Evolutionary conservation across 805 yeast genomes (phyloP).

Genomic region (Nakazawaea populi): DNA sequence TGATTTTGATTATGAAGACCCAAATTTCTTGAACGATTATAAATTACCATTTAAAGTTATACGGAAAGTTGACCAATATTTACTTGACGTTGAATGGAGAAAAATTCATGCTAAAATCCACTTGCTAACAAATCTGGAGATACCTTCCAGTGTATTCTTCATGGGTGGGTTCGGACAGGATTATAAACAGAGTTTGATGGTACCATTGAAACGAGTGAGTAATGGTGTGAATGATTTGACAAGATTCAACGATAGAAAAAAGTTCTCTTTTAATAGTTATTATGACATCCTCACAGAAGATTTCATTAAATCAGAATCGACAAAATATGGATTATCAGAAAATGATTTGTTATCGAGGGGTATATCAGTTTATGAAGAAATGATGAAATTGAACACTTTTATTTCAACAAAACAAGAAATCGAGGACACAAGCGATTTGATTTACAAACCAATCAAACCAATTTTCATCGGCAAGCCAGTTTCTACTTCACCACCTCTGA

Average conservation of each 20-base stretch:
- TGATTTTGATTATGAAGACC: constrained; percentile 1
- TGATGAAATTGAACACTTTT: neutral
- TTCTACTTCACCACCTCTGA: neutral
- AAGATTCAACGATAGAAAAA: neutral
- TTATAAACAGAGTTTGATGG: neutral
- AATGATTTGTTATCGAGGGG: constrained; percentile 1
- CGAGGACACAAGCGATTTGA: neutral
- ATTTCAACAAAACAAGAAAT: neutral
- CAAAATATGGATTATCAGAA: neutral
- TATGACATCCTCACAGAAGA: neutral
- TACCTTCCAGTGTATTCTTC: constrained; percentile 5
- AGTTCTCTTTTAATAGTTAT: neutral
- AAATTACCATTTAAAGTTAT: constrained; percentile 5
- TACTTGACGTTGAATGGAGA: constrained; percentile 8
- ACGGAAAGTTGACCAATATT: constrained; percentile 6
- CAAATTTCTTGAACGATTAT: constrained; percentile 7
- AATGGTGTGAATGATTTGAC: constrained; percentile 10
- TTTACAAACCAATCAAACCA: neutral
- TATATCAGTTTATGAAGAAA: constrained; percentile 5
- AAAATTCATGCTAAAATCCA: constrained; percentile 4
- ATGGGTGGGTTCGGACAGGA: constrained; percentile 1
- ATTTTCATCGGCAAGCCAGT: neutral
- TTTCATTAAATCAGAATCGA: neutral
- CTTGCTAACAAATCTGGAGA: neutral
- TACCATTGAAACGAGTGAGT: constrained; percentile 4